These are phyloP conservation scores for Cichorium intybus DNA, from an alignment of 140 eudicot genomes.

Conservation along the genomic window DNA sequence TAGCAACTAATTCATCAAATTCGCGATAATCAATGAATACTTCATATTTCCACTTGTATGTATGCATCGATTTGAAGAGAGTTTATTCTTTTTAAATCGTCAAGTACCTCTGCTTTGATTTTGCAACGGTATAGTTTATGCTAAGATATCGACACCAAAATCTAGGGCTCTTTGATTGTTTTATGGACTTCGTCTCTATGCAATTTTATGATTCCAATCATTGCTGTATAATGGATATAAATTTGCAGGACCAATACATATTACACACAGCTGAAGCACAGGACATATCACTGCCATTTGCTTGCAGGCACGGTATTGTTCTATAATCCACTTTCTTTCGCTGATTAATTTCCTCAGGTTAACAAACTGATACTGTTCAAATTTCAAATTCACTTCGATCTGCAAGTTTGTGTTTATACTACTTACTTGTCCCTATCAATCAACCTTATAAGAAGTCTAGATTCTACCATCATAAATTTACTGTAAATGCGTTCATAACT, in stretches of 20 bases:
- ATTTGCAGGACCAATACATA: constrained; percentile 87
- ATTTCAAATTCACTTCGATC: neutral
- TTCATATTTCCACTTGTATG: neutral
- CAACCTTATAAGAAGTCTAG: neutral
- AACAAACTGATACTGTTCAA: constrained; percentile 11
- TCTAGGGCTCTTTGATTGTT: neutral
- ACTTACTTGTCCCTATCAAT: too few relatives aligned
- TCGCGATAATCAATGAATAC: neutral
- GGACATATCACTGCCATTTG: constrained; percentile 78
- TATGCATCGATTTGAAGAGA: neutral
- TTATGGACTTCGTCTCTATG: neutral
- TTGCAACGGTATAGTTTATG: neutral
- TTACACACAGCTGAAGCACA: constrained; percentile 92
- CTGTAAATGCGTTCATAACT: neutral
- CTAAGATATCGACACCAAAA: neutral
- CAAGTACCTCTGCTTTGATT: neutral
- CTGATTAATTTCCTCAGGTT: neutral
- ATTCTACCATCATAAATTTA: neutral
- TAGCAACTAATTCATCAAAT: neutral
- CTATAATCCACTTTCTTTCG: constrained; percentile 22
- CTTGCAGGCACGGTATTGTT: constrained; percentile 97
- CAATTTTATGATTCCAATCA: neutral
- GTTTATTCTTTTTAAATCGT: constrained; percentile 3
- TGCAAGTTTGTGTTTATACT: constrained; percentile 1
- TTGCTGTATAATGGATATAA: neutral